Percentiles rank a stretch among this genome's conserved stretches.
Evolutionary conservation across 768 basidiomycete species (phyloP).

Genomic region (Xanthoconium stramineum): DNA sequence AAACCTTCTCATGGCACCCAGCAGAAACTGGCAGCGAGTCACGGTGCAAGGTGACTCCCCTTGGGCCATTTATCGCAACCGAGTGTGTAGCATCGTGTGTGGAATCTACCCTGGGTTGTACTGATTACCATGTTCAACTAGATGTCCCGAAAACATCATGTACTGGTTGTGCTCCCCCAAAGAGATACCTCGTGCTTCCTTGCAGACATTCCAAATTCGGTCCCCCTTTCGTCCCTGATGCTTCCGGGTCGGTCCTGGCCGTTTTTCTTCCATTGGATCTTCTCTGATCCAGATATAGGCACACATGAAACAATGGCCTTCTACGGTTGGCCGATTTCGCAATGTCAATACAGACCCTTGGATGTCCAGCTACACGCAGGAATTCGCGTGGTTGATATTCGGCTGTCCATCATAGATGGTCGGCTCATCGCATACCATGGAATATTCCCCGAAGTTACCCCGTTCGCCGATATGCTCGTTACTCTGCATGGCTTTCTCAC

Average conservation of each 20-base stretch:
- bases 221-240: slow-evolving; percentile 68
- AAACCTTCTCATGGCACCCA: slow-evolving; percentile 19
- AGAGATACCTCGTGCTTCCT: slow-evolving; percentile 59
- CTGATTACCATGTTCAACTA: slow-evolving; percentile 24
- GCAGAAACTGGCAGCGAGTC: slow-evolving; percentile 47
- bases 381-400: slow-evolving; percentile 78
- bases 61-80: slow-evolving; percentile 56
- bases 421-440: slow-evolving; percentile 80
- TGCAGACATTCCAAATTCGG: slow-evolving; percentile 59
- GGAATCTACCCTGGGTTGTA: background rate
- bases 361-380: slow-evolving; percentile 69
- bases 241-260: slow-evolving; percentile 61
- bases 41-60: slow-evolving; percentile 42
- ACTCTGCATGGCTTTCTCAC: slow-evolving; percentile 64
- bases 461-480: slow-evolving; percentile 64
- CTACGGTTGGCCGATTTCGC: slow-evolving; percentile 82
- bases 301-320: slow-evolving; percentile 55
- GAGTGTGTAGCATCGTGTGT: slow-evolving; percentile 37
- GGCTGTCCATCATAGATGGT: slow-evolving; percentile 63
- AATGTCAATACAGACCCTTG: slow-evolving; percentile 75
- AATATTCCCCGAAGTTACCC: slow-evolving; percentile 62
- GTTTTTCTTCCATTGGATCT: slow-evolving; percentile 30
- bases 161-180: slow-evolving; percentile 56
- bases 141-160: slow-evolving; percentile 44
- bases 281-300: slow-evolving; percentile 1